Evolutionary conservation across 768 basidiomycete species (phyloP).

Genomic region (Phlebiopsis flavidoalba): DNA sequence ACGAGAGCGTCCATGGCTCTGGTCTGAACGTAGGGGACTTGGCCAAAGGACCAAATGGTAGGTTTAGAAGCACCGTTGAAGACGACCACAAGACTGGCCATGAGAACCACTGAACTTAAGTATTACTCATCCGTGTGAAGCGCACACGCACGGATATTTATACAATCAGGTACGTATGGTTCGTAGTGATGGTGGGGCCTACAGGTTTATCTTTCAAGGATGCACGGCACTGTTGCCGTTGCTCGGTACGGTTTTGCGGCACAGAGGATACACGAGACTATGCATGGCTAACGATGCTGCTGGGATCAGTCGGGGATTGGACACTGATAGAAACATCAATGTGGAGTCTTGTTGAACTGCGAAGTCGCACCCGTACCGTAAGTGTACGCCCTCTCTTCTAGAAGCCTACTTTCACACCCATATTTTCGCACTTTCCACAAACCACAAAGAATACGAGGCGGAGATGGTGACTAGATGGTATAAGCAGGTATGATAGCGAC

Average conservation of each 20-base stretch:
- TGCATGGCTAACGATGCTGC: neutral
- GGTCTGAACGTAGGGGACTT: neutral
- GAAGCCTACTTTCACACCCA: neutral
- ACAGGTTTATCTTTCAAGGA: neutral
- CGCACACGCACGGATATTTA: constrained; percentile 2
- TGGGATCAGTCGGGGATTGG: neutral
- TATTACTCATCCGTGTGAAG: too few relatives aligned
- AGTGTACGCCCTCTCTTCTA: neutral
- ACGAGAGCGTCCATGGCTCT: neutral
- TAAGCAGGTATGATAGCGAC: constrained; percentile 5
- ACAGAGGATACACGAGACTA: neutral
- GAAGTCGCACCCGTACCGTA: constrained; percentile 1
- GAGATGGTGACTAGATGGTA: constrained; percentile 1
- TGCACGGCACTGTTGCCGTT: neutral
- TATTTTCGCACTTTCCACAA: constrained; percentile 10
- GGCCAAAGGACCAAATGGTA: neutral
- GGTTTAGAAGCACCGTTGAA: neutral
- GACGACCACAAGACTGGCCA: neutral
- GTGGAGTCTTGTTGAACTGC: neutral
- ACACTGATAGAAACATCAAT: neutral
- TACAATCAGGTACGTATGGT: neutral
- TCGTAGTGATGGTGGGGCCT: neutral
- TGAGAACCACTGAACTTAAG: neutral
- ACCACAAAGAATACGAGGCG: neutral
- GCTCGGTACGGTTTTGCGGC: neutral